Evolutionary conservation across 306 rosid genomes (phyloP).

Genomic region (Dryas alaskensis): DNA sequence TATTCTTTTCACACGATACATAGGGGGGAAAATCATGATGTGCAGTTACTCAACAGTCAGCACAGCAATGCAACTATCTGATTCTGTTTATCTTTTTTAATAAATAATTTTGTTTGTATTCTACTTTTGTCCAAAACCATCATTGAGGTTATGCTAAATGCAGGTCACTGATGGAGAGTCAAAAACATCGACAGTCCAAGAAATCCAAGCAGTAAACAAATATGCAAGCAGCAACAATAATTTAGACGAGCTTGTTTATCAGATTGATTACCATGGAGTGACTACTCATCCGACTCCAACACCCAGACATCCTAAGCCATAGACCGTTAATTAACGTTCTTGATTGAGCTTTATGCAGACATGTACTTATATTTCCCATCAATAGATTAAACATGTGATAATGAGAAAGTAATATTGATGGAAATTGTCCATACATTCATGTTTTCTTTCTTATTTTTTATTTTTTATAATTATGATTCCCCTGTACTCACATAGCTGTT

Average conservation of each 20-base stretch:
- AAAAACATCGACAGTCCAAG: constrained; percentile 28
- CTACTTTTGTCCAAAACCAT: not conserved
- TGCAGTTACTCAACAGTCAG: not conserved
- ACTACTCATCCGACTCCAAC: constrained; percentile 83
- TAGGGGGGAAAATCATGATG: not conserved
- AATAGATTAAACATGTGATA: not conserved
- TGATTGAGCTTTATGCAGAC: constrained; percentile 28
- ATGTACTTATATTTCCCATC: constrained; percentile 27
- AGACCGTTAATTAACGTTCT: constrained; percentile 28
- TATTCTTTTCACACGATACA: not conserved
- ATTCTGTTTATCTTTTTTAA: not conserved
- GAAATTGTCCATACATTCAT: not conserved
- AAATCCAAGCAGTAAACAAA: constrained; percentile 34
- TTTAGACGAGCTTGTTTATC: constrained; percentile 58
- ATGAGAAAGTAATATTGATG: not conserved
- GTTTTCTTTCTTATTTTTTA: not conserved
- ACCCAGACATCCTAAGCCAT: constrained; percentile 78
- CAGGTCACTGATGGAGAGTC: constrained; percentile 51
- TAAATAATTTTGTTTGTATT: not conserved
- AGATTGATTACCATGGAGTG: constrained; percentile 84
- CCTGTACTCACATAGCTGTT: not conserved
- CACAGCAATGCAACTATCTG: not conserved
- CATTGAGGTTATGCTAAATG: constrained; percentile 27
- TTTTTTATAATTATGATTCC: not conserved
- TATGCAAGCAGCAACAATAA: constrained; percentile 30